Conservation (phyloP, 805 yeast species). For the Hanseniaspora guilliermondii region DNA sequence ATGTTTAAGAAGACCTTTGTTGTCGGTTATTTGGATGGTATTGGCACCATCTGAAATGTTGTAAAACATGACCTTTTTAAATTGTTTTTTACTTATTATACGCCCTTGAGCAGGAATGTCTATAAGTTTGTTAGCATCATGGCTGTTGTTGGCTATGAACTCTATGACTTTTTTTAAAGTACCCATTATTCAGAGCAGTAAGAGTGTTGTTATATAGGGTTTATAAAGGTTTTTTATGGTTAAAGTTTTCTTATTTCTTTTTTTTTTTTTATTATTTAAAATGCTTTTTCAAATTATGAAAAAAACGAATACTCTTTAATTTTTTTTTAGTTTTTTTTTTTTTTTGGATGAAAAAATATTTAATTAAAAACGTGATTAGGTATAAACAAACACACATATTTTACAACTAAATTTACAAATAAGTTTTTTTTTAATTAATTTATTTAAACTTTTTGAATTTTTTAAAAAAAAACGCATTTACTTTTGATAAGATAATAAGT, state of each 20-base stretch:
- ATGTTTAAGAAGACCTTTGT: constrained; percentile 21
- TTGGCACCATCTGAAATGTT: constrained; percentile 70
- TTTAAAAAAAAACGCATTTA: too few species aligned
- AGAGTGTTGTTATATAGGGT: too few species aligned
- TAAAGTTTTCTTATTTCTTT: not conserved
- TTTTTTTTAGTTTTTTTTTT: not conserved
- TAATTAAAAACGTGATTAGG: too few species aligned
- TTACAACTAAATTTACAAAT: too few species aligned
- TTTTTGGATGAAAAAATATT: not conserved
- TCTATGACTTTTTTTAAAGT: not conserved
- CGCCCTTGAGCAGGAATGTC: constrained; percentile 46
- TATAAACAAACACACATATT: too few species aligned
- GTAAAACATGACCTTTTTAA: constrained; percentile 68
- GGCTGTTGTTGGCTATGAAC: not conserved
- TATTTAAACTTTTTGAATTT: too few species aligned
- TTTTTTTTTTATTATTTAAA: not conserved
- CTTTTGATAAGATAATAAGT: too few species aligned
- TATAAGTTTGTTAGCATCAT: constrained; percentile 11
- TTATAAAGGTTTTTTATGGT: not conserved
- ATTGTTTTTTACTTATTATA: constrained; percentile 56
- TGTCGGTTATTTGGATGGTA: constrained; percentile 40
- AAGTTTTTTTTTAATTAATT: too few species aligned
- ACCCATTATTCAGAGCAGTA: not conserved
- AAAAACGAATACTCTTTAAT: not conserved
- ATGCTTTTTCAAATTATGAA: not conserved